A percentile compares a stretch with the other conserved stretches of the same genome.
phyloP scores from a whole-genome alignment of 805 yeast species.

The Candida suzukii region DNA sequence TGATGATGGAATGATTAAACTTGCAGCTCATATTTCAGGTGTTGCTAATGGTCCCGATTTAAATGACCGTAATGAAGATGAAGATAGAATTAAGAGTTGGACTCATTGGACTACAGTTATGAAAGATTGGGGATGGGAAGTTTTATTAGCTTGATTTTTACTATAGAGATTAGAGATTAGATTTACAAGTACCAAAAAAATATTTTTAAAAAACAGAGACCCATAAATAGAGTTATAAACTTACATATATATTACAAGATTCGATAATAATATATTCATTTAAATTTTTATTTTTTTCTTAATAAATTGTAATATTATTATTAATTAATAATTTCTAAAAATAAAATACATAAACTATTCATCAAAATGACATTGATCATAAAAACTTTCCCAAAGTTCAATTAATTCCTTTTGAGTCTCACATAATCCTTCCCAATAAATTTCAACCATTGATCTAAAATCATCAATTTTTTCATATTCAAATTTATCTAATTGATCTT shows the following conservation, averaged over 20 bases:
- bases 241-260: not conserved
- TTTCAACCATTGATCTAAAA: slow-evolving; percentile 83
- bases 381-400: slow-evolving; percentile 85
- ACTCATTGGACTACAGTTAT: slow-evolving; percentile 64
- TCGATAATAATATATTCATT: too few species aligned
- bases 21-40: slow-evolving; percentile 30
- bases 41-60: slow-evolving; percentile 36
- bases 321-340: too few species aligned
- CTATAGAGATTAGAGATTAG: not conserved
- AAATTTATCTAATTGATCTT: slow-evolving; percentile 58
- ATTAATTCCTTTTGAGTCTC: slow-evolving; percentile 91
- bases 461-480: slow-evolving; percentile 75
- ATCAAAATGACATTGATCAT: slow-evolving; percentile 40
- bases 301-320: too few species aligned
- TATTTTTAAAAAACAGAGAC: too few species aligned
- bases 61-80: slow-evolving; percentile 25
- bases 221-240: not conserved
- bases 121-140: slow-evolving; percentile 77
- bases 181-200: too few species aligned
- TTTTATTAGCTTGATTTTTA: slow-evolving; percentile 45
- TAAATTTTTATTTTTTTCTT: too few species aligned
- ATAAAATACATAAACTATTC: not conserved
- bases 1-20: slow-evolving; percentile 3
- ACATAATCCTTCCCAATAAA: slow-evolving; percentile 81
- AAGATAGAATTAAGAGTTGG: slow-evolving; percentile 37